Evolutionary conservation across 345 rosid species (phyloP).

Genomic region (Mercurialis annua): DNA sequence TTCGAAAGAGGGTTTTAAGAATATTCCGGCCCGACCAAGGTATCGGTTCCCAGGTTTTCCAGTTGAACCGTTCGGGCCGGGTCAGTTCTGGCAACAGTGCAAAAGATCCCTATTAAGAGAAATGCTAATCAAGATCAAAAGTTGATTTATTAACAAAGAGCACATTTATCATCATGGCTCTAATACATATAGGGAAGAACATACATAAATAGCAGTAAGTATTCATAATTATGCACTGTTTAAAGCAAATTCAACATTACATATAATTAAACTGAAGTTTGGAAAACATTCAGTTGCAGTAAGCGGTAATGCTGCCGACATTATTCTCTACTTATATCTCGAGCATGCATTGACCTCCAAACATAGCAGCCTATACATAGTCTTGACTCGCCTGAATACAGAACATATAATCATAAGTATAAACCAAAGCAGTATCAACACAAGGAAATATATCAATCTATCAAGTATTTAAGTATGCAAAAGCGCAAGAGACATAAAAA

Average conservation of each 20-base stretch:
- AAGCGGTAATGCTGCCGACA: not conserved
- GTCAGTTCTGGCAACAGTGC: too few relatives aligned
- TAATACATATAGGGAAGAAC: not conserved
- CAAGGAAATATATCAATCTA: not conserved
- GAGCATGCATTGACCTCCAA: constrained; percentile 9
- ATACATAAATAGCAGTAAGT: not conserved
- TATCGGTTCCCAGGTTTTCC: too few relatives aligned
- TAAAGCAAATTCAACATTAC: not conserved
- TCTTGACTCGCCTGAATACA: constrained; percentile 11
- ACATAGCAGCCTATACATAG: not conserved
- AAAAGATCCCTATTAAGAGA: too few relatives aligned
- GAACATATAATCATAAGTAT: not conserved
- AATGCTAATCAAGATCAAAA: too few relatives aligned
- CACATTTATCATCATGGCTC: not conserved
- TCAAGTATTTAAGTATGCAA: not conserved
- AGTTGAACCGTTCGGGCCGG: too few relatives aligned
- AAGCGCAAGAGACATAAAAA: not conserved
- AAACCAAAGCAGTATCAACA: not conserved
- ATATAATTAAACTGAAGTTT: not conserved
- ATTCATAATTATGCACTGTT: constrained; percentile 1
- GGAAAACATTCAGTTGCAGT: not conserved
- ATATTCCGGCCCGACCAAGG: too few relatives aligned
- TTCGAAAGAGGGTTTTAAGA: too few relatives aligned
- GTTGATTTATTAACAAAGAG: not conserved
- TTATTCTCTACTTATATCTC: constrained; percentile 1